Evolutionary conservation across 2,329 filamentous ascomycete genomes (phyloP).

Genomic region (Metarhizium rileyi): DNA sequence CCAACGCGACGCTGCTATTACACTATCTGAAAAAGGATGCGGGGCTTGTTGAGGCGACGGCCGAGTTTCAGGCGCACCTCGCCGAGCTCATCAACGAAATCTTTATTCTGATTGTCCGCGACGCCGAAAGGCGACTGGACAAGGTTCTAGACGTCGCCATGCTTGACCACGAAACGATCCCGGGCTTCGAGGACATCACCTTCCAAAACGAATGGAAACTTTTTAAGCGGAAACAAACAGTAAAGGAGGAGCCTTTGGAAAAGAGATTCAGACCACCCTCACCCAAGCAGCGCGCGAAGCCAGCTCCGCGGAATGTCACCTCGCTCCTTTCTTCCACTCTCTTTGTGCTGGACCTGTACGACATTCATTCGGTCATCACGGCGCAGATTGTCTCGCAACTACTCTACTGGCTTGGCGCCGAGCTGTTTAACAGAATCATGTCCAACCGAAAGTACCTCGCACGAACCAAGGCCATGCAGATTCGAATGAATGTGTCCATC

Average conservation of each 20-base stretch:
- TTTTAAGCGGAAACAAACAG: slow-evolving; percentile 82
- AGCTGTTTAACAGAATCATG: slow-evolving; percentile 97
- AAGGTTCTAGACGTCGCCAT: slow-evolving; percentile 90
- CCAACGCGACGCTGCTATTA: slow-evolving; percentile 87
- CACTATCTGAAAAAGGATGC: slow-evolving; percentile 95
- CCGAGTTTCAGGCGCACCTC: slow-evolving; percentile 85
- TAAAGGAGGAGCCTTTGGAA: slow-evolving; percentile 82
- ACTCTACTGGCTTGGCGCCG: slow-evolving; percentile 90
- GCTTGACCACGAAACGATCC: slow-evolving; percentile 96
- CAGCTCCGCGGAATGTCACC: slow-evolving; percentile 88
- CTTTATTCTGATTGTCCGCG: slow-evolving; percentile 92
- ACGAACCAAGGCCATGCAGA: slow-evolving; percentile 97
- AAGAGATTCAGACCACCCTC: slow-evolving; percentile 88
- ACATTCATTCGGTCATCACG: slow-evolving; percentile 94
- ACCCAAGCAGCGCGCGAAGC: slow-evolving; percentile 83
- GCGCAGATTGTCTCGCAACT: slow-evolving; percentile 87
- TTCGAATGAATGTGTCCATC: slow-evolving; percentile 94
- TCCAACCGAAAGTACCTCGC: slow-evolving; percentile 90
- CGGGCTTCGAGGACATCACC: slow-evolving; percentile 89
- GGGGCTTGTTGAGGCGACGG: slow-evolving; percentile 69
- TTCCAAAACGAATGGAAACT: slow-evolving; percentile 99
- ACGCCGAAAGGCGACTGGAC: slow-evolving; percentile 91
- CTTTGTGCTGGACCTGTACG: slow-evolving; percentile 96
- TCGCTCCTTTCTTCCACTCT: slow-evolving; percentile 91
- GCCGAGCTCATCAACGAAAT: slow-evolving; percentile 96